phyloP scores from a whole-genome alignment of 345 rosid species.

The Arabidopsis arenosa region DNA sequence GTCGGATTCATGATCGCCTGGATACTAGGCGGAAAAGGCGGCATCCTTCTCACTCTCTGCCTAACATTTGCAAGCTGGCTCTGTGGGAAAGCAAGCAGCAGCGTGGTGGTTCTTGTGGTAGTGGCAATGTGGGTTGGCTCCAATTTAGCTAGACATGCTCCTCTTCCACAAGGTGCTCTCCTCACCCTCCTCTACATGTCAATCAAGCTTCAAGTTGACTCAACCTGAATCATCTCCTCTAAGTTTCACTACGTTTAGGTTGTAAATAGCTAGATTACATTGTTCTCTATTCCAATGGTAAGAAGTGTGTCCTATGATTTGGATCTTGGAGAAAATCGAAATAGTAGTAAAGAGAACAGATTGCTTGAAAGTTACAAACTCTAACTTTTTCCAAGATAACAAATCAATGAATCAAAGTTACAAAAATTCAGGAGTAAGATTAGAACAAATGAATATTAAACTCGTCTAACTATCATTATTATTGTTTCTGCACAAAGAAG shows the following conservation, averaged over 20 bases:
- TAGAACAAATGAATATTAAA: conserved; percentile 3
- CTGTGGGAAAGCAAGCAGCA: conserved; percentile 88
- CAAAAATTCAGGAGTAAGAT: conserved; percentile 11
- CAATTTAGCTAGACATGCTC: conserved; percentile 76
- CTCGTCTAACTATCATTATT: conserved; percentile 14
- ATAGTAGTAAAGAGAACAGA: conserved; percentile 8
- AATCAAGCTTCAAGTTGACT: conserved; percentile 77
- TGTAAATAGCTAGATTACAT: conserved; percentile 32
- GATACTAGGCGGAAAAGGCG: conserved; percentile 80
- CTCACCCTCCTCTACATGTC: conserved; percentile 84
- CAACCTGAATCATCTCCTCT: conserved; percentile 40
- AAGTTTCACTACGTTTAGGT: conserved; percentile 1
- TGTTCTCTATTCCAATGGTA: neutral
- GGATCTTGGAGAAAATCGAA: neutral
- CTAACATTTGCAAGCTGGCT: conserved; percentile 83
- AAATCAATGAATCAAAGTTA: conserved; percentile 32
- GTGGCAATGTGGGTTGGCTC: conserved; percentile 86
- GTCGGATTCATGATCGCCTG: conserved; percentile 76
- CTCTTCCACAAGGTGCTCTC: conserved; percentile 88
- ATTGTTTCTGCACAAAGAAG: conserved; percentile 38
- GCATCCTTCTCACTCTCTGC: conserved; percentile 71
- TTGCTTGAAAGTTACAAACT: conserved; percentile 6
- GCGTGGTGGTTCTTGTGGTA: conserved; percentile 62
- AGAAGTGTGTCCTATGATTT: neutral
- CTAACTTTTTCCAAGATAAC: conserved; percentile 4